phyloP scores from a whole-genome alignment of 73 alveolate genomes.

The Paramecium primaurelia region DNA sequence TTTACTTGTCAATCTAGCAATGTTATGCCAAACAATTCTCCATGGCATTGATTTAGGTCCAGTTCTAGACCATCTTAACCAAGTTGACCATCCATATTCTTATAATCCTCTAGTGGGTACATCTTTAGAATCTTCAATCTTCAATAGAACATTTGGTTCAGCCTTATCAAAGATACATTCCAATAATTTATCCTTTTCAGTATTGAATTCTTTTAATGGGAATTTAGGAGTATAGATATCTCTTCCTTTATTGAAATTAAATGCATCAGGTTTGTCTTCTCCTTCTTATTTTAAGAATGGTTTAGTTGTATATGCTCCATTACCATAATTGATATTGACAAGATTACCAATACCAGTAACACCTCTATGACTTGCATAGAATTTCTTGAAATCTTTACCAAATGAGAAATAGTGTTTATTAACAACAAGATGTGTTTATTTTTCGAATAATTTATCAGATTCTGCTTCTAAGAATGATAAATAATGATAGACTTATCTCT shows the following conservation, averaged over 20 bases:
- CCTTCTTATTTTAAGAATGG: background rate
- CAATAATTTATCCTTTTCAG: background rate
- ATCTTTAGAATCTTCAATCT: conserved; percentile 22
- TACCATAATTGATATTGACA: background rate
- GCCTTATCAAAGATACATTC: background rate
- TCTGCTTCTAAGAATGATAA: background rate
- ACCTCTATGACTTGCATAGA: background rate
- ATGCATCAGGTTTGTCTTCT: conserved; percentile 23
- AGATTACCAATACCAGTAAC: background rate
- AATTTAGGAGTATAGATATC: background rate
- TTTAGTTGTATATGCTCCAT: background rate
- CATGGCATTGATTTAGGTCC: background rate
- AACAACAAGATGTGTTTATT: background rate
- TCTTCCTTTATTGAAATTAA: background rate
- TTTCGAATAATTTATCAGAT: background rate
- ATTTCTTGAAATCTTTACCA: background rate
- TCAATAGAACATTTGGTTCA: background rate
- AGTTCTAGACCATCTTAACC: conserved; percentile 37
- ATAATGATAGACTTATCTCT: background rate
- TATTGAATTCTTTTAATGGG: background rate
- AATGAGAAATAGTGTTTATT: conserved; percentile 12
- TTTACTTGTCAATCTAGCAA: background rate
- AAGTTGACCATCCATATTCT: conserved; percentile 24
- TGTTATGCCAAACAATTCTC: background rate
- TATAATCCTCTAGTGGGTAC: background rate